These are phyloP conservation scores for Colletotrichum plurivorum DNA, from an alignment of 2,329 filamentous ascomycete species.

Conservation along the genomic window DNA sequence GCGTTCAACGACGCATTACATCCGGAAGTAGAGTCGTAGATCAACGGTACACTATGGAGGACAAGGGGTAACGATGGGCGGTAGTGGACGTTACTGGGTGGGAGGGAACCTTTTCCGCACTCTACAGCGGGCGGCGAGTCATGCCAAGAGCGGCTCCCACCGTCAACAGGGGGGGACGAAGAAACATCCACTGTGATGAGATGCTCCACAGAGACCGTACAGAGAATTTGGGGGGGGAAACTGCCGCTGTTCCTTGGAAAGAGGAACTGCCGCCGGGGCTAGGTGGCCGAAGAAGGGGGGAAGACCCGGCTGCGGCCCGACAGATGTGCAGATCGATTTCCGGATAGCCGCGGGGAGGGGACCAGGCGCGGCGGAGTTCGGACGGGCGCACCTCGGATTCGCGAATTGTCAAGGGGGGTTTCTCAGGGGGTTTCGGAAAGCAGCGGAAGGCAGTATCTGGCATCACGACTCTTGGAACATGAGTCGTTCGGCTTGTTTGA, in stretches of 20 bases:
- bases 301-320: constrained; percentile 19
- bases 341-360: not conserved
- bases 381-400: not conserved
- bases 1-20: not conserved
- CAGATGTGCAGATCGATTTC: constrained; percentile 17
- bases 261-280: not conserved
- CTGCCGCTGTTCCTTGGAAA: not conserved
- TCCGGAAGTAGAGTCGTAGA: not conserved
- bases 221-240: too few relatives aligned
- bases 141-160: not conserved
- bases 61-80: not conserved
- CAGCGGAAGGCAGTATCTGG: too few relatives aligned
- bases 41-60: not conserved
- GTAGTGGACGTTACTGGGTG: not conserved
- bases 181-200: not conserved
- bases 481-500: too few relatives aligned
- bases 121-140: not conserved
- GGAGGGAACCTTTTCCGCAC: not conserved
- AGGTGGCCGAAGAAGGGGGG: not conserved
- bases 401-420: not conserved
- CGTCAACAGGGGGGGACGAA: too few relatives aligned
- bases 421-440: too few relatives aligned
- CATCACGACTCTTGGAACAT: too few relatives aligned
- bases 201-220: not conserved
- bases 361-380: not conserved